phyloP scores from a whole-genome alignment of 2,329 filamentous ascomycete genomes.

The Ceratocystiopsis sp. region DNA sequence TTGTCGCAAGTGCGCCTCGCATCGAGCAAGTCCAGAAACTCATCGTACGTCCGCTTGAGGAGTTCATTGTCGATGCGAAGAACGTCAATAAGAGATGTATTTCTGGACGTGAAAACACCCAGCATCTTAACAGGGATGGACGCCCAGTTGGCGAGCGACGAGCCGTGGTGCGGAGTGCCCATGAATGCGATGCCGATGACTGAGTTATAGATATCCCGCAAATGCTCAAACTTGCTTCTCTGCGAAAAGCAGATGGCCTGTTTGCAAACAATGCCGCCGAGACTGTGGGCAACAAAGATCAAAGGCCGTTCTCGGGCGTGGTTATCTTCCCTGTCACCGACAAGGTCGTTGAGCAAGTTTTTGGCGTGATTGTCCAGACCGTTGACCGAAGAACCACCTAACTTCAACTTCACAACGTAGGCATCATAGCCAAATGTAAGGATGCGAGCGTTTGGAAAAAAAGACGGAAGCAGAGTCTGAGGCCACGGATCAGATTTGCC shows the following conservation, averaged over 20 bases:
- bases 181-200: constrained; percentile 19
- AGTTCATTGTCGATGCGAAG: no score
- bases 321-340: not conserved
- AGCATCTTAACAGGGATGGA: constrained; percentile 14
- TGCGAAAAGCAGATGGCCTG: constrained; percentile 18
- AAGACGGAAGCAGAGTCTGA: constrained; percentile 9
- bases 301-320: not conserved
- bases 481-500: constrained; percentile 10
- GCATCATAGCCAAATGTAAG: constrained; percentile 14
- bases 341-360: not conserved
- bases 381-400: no score
- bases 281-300: constrained; percentile 12
- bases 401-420: constrained; percentile 3
- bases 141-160: constrained; percentile 19
- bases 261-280: constrained; percentile 24
- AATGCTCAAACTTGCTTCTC: constrained; percentile 15
- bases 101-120: constrained; percentile 14
- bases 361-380: not conserved
- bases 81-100: no score
- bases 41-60: no score
- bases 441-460: constrained; percentile 10
- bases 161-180: constrained; percentile 21
- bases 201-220: constrained; percentile 14
- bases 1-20: no score
- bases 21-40: no score